Percentiles rank a stretch among this genome's conserved stretches.
These are phyloP conservation scores for Crithidia bombi DNA, from an alignment of 208 protist genomes.

Conservation along the genomic window DNA sequence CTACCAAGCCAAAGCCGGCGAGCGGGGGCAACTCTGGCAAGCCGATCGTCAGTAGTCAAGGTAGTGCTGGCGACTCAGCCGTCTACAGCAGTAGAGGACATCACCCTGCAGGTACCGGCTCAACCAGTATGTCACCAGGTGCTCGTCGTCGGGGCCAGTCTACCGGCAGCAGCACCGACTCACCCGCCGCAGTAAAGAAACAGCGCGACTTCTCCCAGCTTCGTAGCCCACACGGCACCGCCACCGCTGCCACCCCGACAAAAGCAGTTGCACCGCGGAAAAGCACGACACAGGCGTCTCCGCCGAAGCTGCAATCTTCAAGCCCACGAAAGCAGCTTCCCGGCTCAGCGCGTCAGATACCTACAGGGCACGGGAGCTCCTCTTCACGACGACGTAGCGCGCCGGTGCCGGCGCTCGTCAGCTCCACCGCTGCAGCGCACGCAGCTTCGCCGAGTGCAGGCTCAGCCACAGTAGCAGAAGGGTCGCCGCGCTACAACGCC, in stretches of 20 bases:
- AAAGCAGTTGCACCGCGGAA: background rate
- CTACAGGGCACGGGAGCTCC: background rate
- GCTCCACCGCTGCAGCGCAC: background rate
- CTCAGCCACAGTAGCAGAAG: background rate
- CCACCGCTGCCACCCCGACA: background rate
- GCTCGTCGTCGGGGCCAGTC: background rate
- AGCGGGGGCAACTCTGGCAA: conserved; percentile 7
- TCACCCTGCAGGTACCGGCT: background rate
- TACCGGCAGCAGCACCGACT: conserved; percentile 15
- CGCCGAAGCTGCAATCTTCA: conserved; percentile 1
- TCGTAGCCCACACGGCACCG: background rate
- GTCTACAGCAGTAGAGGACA: background rate
- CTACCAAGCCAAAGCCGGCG: background rate
- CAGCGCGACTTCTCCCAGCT: conserved; percentile 9
- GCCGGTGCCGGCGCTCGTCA: background rate
- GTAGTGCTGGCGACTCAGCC: background rate
- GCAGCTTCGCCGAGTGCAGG: background rate
- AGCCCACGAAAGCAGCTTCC: background rate
- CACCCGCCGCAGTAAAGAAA: background rate
- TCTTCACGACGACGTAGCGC: background rate
- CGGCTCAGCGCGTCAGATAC: background rate
- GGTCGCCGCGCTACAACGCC: background rate
- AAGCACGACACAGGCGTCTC: background rate
- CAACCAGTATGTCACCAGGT: background rate
- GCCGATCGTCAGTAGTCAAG: background rate